Conservation (phyloP, 257 asterid genomes). For the Lavandula angustifolia region DNA sequence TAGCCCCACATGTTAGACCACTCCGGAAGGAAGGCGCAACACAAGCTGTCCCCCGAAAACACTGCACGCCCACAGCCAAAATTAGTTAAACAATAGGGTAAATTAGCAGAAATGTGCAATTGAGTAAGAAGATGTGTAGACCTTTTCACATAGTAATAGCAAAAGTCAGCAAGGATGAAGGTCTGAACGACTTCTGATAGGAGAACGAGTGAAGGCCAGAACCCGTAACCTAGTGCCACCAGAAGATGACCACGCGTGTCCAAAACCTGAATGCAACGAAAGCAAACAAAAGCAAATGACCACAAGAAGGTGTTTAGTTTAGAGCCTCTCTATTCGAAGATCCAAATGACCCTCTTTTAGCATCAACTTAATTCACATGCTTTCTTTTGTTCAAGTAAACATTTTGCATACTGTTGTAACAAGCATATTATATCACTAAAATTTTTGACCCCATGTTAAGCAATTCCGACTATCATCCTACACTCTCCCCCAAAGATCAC, state of each 20-base stretch:
- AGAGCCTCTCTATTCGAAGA: not conserved
- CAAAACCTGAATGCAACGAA: constrained; percentile 48
- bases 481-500: too few species aligned
- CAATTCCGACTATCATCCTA: not conserved
- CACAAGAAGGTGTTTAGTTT: not conserved
- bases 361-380: not conserved
- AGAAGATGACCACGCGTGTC: constrained; percentile 67
- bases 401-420: not conserved
- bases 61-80: too few species aligned
- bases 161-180: constrained; percentile 74
- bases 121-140: constrained; percentile 12
- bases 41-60: too few species aligned
- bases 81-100: too few species aligned
- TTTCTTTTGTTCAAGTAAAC: too few species aligned
- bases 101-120: not conserved
- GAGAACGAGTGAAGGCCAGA: constrained; percentile 75
- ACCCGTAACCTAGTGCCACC: constrained; percentile 65
- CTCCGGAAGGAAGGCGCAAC: too few species aligned
- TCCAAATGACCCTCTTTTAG: not conserved
- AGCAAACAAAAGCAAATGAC: constrained; percentile 7
- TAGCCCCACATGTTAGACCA: too few species aligned
- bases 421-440: not conserved
- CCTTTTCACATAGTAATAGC: constrained; percentile 81
- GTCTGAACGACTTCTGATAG: constrained; percentile 71
- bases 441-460: not conserved